phyloP scores from a whole-genome alignment of 805 yeast species.

The Suhomyces sp. region DNA sequence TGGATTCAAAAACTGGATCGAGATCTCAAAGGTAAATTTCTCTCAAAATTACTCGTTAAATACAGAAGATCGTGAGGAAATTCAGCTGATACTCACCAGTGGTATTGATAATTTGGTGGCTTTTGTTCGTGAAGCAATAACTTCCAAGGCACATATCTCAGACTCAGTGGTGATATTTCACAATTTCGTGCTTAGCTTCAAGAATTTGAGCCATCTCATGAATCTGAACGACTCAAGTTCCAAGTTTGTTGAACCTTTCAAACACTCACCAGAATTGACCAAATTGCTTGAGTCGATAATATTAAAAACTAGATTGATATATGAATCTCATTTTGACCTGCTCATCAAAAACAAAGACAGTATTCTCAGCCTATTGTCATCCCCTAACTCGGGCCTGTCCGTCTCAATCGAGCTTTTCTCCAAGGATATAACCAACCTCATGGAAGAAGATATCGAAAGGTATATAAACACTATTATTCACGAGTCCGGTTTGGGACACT shows the following conservation, averaged over 20 bases:
- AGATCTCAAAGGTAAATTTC: constrained; percentile 15
- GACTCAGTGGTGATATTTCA: constrained; percentile 19
- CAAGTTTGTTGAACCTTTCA: constrained; percentile 10
- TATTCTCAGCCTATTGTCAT: not conserved
- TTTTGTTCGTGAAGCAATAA: not conserved
- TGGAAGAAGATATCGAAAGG: constrained; percentile 26
- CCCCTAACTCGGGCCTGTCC: not conserved
- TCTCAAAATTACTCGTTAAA: not conserved
- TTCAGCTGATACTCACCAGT: not conserved
- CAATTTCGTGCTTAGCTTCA: constrained; percentile 25
- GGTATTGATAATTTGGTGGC: not conserved
- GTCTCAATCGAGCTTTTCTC: constrained; percentile 14
- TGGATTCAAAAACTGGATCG: constrained; percentile 35
- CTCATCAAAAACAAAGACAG: not conserved
- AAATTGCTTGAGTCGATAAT: constrained; percentile 5
- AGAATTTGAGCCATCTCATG: constrained; percentile 18
- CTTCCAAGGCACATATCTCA: not conserved
- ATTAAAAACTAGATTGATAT: constrained; percentile 6
- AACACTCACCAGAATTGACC: constrained; percentile 4
- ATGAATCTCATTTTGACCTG: constrained; percentile 7
- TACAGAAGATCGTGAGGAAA: not conserved
- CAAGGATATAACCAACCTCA: constrained; percentile 18
- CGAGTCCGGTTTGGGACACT: not conserved
- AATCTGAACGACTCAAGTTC: constrained; percentile 14
- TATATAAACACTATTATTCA: constrained; percentile 21